Conservation (phyloP, 331 rosid genomes). For the Pyrus hybrid region DNA sequence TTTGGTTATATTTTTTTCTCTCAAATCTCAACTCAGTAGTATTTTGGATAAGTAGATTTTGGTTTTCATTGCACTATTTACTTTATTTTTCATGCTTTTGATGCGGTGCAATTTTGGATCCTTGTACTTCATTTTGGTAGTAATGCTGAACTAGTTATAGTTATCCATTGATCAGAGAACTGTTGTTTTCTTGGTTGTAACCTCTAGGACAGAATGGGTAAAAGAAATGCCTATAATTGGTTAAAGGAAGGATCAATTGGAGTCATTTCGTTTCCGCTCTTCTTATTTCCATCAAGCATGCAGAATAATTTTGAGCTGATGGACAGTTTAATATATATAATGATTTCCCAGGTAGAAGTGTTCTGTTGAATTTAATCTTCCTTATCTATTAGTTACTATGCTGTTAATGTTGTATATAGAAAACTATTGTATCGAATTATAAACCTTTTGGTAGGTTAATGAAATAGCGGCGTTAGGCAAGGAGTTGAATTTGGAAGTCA, state of each 20-base stretch:
- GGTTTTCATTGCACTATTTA: slow-evolving; percentile 1
- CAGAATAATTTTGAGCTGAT: background rate
- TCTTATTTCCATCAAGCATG: background rate
- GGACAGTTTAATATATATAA: background rate
- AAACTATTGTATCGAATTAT: too few relatives aligned
- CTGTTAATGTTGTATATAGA: background rate
- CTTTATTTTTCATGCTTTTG: background rate
- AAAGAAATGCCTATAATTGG: background rate
- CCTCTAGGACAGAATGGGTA: background rate
- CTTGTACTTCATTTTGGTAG: background rate
- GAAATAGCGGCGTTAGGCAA: background rate
- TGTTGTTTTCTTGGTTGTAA: background rate
- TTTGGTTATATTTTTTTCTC: slow-evolving; percentile 14
- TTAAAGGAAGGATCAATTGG: background rate
- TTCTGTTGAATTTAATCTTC: background rate
- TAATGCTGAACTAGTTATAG: background rate
- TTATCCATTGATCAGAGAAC: background rate
- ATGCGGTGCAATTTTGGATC: slow-evolving; percentile 8
- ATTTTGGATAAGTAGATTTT: slow-evolving; percentile 17
- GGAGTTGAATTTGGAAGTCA: background rate
- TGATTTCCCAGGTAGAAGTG: background rate
- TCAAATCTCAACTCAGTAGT: slow-evolving; percentile 5
- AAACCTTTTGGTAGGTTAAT: background rate
- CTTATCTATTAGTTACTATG: background rate
- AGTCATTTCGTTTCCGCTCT: background rate